Conservation (phyloP, 768 basidiomycete species). For the Tulasnella sp. region DNA sequence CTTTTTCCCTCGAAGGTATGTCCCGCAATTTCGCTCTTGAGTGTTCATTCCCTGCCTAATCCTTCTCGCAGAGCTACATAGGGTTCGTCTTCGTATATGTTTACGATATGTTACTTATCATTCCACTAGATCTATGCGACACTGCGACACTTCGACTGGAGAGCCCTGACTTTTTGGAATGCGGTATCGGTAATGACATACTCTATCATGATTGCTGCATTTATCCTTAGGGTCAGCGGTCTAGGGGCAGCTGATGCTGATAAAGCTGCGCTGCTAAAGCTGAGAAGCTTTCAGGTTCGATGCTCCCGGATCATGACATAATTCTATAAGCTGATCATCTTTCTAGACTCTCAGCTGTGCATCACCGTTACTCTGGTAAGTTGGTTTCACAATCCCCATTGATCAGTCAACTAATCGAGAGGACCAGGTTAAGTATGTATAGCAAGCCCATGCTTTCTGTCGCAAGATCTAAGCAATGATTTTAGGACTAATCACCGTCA, state of each 20-base stretch:
- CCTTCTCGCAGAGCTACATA: too few relatives aligned
- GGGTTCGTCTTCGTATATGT: too few relatives aligned
- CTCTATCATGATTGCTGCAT: slow-evolving; percentile 56
- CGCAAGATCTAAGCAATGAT: background rate
- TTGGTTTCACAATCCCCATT: background rate
- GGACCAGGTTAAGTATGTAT: too few relatives aligned
- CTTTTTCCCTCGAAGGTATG: slow-evolving; percentile 71
- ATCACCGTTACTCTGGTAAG: slow-evolving; percentile 16
- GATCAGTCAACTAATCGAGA: too few relatives aligned
- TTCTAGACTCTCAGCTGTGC: slow-evolving; percentile 11
- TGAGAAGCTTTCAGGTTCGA: slow-evolving; percentile 78
- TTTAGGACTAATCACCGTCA: slow-evolving; percentile 62
- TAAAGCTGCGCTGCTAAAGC: slow-evolving; percentile 5
- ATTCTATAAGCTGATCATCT: too few relatives aligned
- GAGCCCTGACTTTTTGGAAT: slow-evolving; percentile 74
- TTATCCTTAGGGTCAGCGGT: slow-evolving; percentile 56
- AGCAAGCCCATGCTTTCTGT: too few relatives aligned
- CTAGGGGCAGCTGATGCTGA: slow-evolving; percentile 20
- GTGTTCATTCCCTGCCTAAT: too few relatives aligned
- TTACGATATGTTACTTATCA: too few relatives aligned
- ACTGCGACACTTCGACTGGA: slow-evolving; percentile 61
- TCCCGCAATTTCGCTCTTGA: too few relatives aligned
- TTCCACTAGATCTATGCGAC: slow-evolving; percentile 60
- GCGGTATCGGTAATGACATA: slow-evolving; percentile 59
- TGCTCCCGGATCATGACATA: too few relatives aligned